Conservation (phyloP, 1,284 basidiomycete genomes). For the Cryptococcus sp. region DNA sequence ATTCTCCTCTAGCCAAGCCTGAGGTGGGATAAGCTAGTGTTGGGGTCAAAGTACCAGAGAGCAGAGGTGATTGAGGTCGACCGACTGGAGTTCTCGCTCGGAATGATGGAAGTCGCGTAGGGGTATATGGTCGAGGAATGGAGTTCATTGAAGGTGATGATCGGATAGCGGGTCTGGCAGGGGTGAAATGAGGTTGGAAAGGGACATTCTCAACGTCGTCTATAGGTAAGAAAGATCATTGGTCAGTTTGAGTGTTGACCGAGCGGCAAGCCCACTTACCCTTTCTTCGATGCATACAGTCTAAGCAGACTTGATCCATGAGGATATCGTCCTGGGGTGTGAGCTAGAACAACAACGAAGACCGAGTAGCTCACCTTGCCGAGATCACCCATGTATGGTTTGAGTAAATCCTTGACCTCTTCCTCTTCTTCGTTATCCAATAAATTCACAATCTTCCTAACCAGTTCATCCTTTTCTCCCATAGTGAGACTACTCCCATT, state of each 20-base stretch:
- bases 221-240: slow-evolving; percentile 6
- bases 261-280: slow-evolving; percentile 49
- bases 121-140: slow-evolving; percentile 41
- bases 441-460: slow-evolving; percentile 64
- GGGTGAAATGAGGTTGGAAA: slow-evolving; percentile 41
- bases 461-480: slow-evolving; percentile 50
- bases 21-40: slow-evolving; percentile 32
- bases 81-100: slow-evolving; percentile 39
- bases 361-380: slow-evolving; percentile 55
- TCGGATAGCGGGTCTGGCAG: slow-evolving; percentile 24
- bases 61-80: slow-evolving; percentile 35
- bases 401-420: slow-evolving; percentile 68
- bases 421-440: slow-evolving; percentile 80
- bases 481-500: not conserved
- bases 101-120: slow-evolving; percentile 44
- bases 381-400: slow-evolving; percentile 64
- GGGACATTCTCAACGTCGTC: slow-evolving; percentile 44
- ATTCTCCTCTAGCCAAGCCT: not conserved
- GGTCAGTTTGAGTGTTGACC: not conserved
- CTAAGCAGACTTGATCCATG: slow-evolving; percentile 47
- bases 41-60: slow-evolving; percentile 21
- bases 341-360: not conserved
- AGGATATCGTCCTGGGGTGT: slow-evolving; percentile 38
- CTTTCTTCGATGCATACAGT: slow-evolving; percentile 46
- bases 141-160: slow-evolving; percentile 26